A percentile compares a stretch with the other conserved stretches of the same genome.
Conservation (phyloP, 352 stramenopile species). For the Globisporangium okanoganense region DNA sequence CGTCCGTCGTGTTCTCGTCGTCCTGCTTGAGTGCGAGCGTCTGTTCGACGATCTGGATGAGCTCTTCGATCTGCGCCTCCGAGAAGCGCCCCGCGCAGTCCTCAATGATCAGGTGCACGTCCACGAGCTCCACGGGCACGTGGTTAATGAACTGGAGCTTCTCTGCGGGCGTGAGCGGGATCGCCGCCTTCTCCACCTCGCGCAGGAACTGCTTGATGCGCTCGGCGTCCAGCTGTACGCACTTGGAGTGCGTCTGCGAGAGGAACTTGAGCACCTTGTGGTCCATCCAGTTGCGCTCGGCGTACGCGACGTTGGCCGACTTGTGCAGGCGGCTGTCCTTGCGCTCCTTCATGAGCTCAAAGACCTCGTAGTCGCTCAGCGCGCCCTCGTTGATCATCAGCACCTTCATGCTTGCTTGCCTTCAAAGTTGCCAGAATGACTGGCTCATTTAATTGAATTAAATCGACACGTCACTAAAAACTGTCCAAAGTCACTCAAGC, state of each 20-base stretch:
- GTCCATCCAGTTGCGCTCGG: conserved; percentile 88
- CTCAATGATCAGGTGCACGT: conserved; percentile 82
- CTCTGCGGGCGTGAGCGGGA: conserved; percentile 62
- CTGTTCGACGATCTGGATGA: conserved; percentile 63
- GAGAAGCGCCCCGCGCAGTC: conserved; percentile 78
- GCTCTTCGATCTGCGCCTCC: conserved; percentile 72
- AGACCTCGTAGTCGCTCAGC: conserved; percentile 79
- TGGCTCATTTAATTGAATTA: conserved; percentile 1
- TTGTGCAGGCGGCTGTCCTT: conserved; percentile 75
- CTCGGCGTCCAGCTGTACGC: conserved; percentile 41
- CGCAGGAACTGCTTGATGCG: conserved; percentile 62
- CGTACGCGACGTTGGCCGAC: conserved; percentile 68
- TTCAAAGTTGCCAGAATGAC: conserved; percentile 5
- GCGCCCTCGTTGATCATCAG: conserved; percentile 76
- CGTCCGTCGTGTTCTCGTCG: conserved; percentile 22
- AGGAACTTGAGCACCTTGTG: conserved; percentile 89
- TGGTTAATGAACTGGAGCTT: conserved; percentile 88
- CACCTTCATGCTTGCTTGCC: conserved; percentile 67
- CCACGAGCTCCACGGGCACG: conserved; percentile 75
- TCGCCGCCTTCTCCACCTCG: conserved; percentile 34
- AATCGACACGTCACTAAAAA: background rate
- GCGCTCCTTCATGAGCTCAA: conserved; percentile 79
- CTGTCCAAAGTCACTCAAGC: background rate
- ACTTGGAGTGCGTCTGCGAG: conserved; percentile 59
- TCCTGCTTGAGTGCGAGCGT: conserved; percentile 42